Evolutionary conservation across 2,329 filamentous ascomycete species (phyloP).

Genomic region (Fusarium sp.): DNA sequence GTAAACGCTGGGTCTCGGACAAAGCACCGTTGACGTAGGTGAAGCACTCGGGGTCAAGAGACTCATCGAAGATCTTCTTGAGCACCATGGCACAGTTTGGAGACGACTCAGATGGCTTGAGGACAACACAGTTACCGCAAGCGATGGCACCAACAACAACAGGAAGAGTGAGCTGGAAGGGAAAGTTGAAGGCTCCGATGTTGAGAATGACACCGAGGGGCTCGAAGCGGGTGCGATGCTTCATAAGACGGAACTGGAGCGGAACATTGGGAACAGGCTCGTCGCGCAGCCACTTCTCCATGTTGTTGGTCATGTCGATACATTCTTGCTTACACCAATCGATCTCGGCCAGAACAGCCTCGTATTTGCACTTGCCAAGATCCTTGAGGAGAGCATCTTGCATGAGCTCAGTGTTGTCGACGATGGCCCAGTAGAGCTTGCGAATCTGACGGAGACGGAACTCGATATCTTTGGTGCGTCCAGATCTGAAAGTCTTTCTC

Average conservation of each 20-base stretch:
- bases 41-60: conserved; percentile 83
- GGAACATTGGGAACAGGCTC: conserved; percentile 79
- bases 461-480: conserved; percentile 84
- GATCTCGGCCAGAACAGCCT: conserved; percentile 80
- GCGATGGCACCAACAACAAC: conserved; percentile 91
- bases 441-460: conserved; percentile 89
- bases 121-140: conserved; percentile 87
- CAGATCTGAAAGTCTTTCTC: conserved; percentile 77
- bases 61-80: conserved; percentile 79
- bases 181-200: conserved; percentile 96
- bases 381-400: conserved; percentile 81
- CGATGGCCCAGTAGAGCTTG: conserved; percentile 93
- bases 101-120: conserved; percentile 91
- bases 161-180: conserved; percentile 81
- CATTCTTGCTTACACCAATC: conserved; percentile 85
- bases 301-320: conserved; percentile 79
- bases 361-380: conserved; percentile 80
- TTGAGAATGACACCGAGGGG: conserved; percentile 85
- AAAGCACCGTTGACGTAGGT: conserved; percentile 83
- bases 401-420: conserved; percentile 80
- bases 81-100: conserved; percentile 82
- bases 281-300: conserved; percentile 86
- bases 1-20: conserved; percentile 81
- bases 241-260: conserved; percentile 75
- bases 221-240: conserved; percentile 84